phyloP scores from a whole-genome alignment of 805 yeast species.

The Clavispora fructus region DNA sequence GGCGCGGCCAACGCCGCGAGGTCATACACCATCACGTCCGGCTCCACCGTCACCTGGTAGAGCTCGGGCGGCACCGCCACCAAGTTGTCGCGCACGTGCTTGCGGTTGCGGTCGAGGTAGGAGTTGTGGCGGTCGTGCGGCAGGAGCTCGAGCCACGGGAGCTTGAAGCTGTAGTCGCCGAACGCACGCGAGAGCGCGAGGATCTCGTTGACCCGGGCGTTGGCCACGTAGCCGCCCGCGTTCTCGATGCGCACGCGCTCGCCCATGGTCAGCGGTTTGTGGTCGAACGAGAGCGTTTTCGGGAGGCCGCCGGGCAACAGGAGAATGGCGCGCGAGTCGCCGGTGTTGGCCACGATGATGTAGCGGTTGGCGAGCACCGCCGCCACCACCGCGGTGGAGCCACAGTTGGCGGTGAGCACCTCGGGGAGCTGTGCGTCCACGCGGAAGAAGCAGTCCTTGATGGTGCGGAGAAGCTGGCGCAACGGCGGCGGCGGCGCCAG shows the following conservation, averaged over 20 bases:
- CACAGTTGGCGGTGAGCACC: constrained; percentile 28
- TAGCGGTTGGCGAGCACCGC: constrained; percentile 25
- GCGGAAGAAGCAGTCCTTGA: constrained; percentile 32
- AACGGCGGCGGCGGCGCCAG: constrained; percentile 6
- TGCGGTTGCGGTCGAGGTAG: constrained; percentile 21
- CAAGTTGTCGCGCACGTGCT: constrained; percentile 20
- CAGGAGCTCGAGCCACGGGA: constrained; percentile 26
- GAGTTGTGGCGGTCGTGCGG: constrained; percentile 23
- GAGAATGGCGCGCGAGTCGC: constrained; percentile 68
- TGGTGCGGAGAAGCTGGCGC: constrained; percentile 15
- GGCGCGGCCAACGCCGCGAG: constrained; percentile 19
- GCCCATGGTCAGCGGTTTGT: constrained; percentile 40
- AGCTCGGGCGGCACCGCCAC: constrained; percentile 39
- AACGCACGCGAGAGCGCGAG: constrained; percentile 41
- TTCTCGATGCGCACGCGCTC: constrained; percentile 40
- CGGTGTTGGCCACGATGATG: constrained; percentile 63
- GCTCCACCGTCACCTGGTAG: constrained; percentile 40
- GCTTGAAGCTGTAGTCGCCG: constrained; percentile 40
- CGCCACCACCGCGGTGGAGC: constrained; percentile 37
- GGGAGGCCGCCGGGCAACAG: constrained; percentile 46
- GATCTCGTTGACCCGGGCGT: constrained; percentile 38
- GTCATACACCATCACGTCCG: constrained; percentile 37
- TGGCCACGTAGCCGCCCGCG: constrained; percentile 33
- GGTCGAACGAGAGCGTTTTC: constrained; percentile 46
- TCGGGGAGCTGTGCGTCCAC: constrained; percentile 30